phyloP scores from a whole-genome alignment of 768 basidiomycete species.

The Psilocybe cyanescens region DNA sequence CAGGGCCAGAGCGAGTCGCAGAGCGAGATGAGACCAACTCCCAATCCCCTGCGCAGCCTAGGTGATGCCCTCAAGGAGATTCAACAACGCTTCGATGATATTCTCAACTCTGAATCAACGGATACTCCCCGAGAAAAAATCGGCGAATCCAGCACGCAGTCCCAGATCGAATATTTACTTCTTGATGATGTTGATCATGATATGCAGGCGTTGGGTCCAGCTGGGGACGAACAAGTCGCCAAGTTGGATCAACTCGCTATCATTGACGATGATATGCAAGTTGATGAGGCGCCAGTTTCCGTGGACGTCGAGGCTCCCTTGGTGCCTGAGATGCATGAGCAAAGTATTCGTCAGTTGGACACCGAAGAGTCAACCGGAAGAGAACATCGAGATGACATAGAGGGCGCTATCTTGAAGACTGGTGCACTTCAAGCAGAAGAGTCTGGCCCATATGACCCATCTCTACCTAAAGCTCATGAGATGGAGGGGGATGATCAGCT shows the following conservation, averaged over 20 bases:
- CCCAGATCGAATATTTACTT: constrained; percentile 77
- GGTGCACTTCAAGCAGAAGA: constrained; percentile 22
- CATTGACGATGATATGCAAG: constrained; percentile 56
- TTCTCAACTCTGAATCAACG: constrained; percentile 49
- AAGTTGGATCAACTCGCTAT: constrained; percentile 83
- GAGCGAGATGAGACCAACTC: constrained; percentile 37
- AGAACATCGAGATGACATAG: constrained; percentile 35
- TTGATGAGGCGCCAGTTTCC: constrained; percentile 32
- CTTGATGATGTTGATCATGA: constrained; percentile 70
- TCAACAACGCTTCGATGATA: constrained; percentile 82
- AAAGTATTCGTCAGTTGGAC: constrained; percentile 19
- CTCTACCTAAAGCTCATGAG: constrained; percentile 22
- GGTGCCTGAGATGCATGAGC: constrained; percentile 30
- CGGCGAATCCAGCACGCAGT: constrained; percentile 40
- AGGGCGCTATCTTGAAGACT: constrained; percentile 52
- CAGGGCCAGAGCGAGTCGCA: constrained; percentile 46
- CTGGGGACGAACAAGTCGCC: constrained; percentile 81
- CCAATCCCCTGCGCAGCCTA: constrained; percentile 74
- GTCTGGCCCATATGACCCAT: constrained; percentile 27
- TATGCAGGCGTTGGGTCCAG: constrained; percentile 90
- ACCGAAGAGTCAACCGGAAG: constrained; percentile 25
- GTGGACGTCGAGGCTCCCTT: constrained; percentile 53
- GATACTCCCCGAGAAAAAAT: constrained; percentile 37
- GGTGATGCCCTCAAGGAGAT: constrained; percentile 87
- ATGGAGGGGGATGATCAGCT: constrained; percentile 37